phyloP scores from a whole-genome alignment of 176 grass and related monocot genomes.

The Paspalum vaginatum region DNA sequence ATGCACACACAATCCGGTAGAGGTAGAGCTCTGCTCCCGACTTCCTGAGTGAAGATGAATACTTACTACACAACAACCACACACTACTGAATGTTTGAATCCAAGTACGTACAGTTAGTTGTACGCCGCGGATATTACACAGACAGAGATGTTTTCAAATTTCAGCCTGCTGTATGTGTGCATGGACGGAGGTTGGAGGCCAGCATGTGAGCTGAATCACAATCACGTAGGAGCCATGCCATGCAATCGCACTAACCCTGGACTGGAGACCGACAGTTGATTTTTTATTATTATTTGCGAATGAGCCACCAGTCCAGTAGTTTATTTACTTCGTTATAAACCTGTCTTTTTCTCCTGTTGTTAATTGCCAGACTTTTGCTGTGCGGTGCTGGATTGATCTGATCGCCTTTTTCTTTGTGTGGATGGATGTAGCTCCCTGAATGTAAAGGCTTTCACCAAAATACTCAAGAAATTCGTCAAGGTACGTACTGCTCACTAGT shows the following conservation, averaged over 20 bases:
- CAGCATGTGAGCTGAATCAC: background rate
- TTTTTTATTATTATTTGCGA: too few relatives aligned
- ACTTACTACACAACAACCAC: background rate
- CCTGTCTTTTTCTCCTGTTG: background rate
- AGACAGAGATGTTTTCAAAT: too few relatives aligned
- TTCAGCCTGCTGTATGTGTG: too few relatives aligned
- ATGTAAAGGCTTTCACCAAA: conserved; percentile 91
- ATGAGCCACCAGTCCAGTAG: background rate
- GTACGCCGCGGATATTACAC: too few relatives aligned
- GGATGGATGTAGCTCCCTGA: conserved; percentile 70
- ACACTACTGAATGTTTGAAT: too few relatives aligned
- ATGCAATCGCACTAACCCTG: background rate
- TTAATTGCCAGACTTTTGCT: background rate
- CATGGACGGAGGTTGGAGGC: background rate
- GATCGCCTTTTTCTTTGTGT: background rate
- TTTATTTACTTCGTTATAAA: background rate
- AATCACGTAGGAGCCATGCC: background rate
- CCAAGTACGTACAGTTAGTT: too few relatives aligned
- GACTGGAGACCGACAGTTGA: too few relatives aligned
- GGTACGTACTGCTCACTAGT: conserved; percentile 43
- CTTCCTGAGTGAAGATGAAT: background rate
- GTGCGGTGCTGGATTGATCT: conserved; percentile 19
- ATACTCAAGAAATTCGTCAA: conserved; percentile 96
- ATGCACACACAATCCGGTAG: too few relatives aligned
- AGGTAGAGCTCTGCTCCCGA: too few relatives aligned